Conservation (phyloP, 495 filamentous ascomycete species). For the Sabuloglossum arenarium region DNA sequence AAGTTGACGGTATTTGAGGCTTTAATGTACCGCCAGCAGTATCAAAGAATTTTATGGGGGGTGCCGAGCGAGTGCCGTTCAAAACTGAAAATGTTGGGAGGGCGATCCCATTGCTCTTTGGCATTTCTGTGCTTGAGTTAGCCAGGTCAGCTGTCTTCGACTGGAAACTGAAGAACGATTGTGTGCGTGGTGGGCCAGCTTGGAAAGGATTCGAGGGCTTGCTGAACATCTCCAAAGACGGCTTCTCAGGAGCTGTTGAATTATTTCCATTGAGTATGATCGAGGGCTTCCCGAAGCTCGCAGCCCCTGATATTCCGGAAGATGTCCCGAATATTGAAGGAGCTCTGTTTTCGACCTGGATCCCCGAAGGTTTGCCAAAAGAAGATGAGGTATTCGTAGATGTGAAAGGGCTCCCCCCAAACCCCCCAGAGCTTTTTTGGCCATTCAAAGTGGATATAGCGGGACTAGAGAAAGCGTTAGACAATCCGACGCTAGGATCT, state of each 20-base stretch:
- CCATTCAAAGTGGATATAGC: not conserved
- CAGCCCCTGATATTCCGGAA: not conserved
- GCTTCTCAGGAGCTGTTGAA: not conserved
- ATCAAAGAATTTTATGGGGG: not conserved
- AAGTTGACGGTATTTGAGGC: not conserved
- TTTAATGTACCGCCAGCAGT: not conserved
- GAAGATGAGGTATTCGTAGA: not conserved
- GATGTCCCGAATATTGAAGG: not conserved
- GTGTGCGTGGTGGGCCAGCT: not conserved
- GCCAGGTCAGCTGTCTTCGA: not conserved
- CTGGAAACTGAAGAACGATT: not conserved
- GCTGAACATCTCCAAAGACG: not conserved
- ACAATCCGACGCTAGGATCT: not conserved
- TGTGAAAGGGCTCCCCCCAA: not conserved
- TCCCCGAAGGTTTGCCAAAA: not conserved
- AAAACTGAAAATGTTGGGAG: not conserved
- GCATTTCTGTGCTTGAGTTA: not conserved
- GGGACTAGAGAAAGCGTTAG: not conserved
- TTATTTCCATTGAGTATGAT: not conserved
- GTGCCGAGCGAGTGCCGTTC: not conserved
- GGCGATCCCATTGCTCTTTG: not conserved
- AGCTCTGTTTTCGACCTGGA: not conserved
- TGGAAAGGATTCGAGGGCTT: not conserved
- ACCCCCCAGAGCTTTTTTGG: not conserved
- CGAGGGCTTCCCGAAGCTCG: not conserved